Conservation (phyloP, 768 basidiomycete species). For the Mycena polygramma region DNA sequence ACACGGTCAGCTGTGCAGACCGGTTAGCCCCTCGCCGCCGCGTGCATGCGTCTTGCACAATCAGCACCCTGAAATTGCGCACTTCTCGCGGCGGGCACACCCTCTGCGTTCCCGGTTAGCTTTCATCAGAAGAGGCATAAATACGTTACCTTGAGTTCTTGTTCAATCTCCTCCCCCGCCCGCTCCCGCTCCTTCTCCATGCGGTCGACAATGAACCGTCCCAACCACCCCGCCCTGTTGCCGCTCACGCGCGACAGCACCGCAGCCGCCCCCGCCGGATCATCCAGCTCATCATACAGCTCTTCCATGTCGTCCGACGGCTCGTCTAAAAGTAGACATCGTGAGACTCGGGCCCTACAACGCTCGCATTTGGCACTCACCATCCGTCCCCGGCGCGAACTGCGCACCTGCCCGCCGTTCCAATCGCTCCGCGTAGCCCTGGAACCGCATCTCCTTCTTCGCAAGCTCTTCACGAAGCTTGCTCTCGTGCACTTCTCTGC, state of each 20-base stretch:
- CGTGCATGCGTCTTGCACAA: conserved; percentile 74
- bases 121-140: neutral
- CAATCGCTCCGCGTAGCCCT: conserved; percentile 75
- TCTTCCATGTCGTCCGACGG: conserved; percentile 65
- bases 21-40: conserved; percentile 64
- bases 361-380: conserved; percentile 42
- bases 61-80: conserved; percentile 80
- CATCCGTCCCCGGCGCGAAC: conserved; percentile 57
- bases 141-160: conserved; percentile 73
- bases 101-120: conserved; percentile 49
- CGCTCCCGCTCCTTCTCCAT: conserved; percentile 63
- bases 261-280: conserved; percentile 57
- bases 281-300: conserved; percentile 76
- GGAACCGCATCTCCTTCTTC: conserved; percentile 64
- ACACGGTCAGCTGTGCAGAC: conserved; percentile 83
- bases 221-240: conserved; percentile 74
- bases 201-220: conserved; percentile 63
- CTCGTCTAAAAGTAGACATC: conserved; percentile 45
- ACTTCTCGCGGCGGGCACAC: conserved; percentile 82
- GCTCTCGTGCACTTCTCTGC: conserved; percentile 68
- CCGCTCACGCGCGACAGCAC: conserved; percentile 57
- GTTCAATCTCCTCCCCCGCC: conserved; percentile 72
- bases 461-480: conserved; percentile 71
- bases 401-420: conserved; percentile 67
- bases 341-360: conserved; percentile 8